phyloP scores from a whole-genome alignment of 225 moss, liverwort and hornwort genomes.

The Marchantia polymorpha region DNA sequence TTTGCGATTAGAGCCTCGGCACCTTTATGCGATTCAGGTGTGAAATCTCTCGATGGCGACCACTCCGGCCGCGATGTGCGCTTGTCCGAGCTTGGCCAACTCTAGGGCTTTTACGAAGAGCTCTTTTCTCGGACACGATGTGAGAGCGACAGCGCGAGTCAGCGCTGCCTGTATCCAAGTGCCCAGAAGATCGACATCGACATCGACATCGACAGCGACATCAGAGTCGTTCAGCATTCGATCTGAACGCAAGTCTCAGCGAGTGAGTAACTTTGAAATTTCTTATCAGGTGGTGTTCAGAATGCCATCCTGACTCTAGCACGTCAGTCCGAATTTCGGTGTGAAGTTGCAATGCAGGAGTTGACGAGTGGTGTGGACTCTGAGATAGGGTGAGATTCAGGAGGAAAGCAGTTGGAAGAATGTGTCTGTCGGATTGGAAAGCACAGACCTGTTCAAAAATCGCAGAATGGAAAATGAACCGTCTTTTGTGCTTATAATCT shows the following conservation, averaged over 20 bases:
- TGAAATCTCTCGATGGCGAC: slow-evolving; percentile 3
- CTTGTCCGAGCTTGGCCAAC: neutral
- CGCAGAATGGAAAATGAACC: neutral
- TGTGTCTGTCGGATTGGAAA: neutral
- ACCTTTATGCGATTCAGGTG: neutral
- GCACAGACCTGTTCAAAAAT: neutral
- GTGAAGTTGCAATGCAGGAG: neutral
- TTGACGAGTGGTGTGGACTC: neutral
- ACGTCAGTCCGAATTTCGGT: neutral
- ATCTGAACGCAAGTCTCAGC: neutral
- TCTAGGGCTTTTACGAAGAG: neutral
- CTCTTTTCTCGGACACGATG: slow-evolving; percentile 1
- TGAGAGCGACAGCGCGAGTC: neutral
- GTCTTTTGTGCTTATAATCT: neutral
- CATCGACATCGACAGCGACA: neutral
- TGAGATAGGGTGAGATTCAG: neutral
- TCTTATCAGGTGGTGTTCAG: neutral
- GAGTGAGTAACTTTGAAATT: neutral
- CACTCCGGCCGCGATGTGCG: neutral
- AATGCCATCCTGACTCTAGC: neutral
- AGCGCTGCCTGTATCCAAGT: neutral
- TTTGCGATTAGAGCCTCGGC: neutral
- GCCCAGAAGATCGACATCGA: neutral
- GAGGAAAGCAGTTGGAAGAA: neutral
- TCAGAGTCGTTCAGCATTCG: neutral